Conservation (phyloP, 345 rosid species). For the Gossypium longicalyx region DNA sequence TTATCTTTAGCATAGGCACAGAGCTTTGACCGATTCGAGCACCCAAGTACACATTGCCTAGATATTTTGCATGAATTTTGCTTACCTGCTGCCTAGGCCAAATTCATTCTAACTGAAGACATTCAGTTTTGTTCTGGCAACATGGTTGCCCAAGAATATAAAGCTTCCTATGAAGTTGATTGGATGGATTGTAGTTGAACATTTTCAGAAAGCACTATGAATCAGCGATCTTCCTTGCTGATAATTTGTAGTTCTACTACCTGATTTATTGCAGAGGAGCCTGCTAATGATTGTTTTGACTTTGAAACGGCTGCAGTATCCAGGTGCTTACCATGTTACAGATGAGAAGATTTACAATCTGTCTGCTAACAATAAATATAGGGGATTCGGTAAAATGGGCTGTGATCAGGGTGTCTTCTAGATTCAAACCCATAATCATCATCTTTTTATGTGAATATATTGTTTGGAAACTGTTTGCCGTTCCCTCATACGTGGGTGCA, state of each 20-base stretch:
- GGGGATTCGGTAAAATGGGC: too few relatives aligned
- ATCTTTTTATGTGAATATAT: too few relatives aligned
- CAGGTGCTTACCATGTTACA: too few relatives aligned
- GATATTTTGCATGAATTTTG: background rate
- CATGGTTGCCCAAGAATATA: background rate
- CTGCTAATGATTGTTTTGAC: background rate
- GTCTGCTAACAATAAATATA: too few relatives aligned
- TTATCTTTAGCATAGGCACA: background rate
- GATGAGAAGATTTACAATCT: too few relatives aligned
- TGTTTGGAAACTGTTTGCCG: too few relatives aligned
- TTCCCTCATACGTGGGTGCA: too few relatives aligned
- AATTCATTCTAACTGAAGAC: background rate
- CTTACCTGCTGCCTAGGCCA: background rate
- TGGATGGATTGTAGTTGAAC: background rate
- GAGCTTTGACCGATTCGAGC: background rate
- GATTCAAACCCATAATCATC: too few relatives aligned
- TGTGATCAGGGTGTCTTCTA: too few relatives aligned
- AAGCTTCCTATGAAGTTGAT: background rate
- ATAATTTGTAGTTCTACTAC: background rate
- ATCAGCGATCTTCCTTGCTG: background rate
- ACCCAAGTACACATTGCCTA: too few relatives aligned
- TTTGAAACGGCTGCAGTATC: too few relatives aligned
- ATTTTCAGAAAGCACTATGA: background rate
- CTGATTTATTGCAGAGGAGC: background rate
- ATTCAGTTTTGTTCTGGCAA: background rate